These are phyloP conservation scores for Leonotis leonurus DNA, from an alignment of 257 asterid species.

Conservation along the genomic window DNA sequence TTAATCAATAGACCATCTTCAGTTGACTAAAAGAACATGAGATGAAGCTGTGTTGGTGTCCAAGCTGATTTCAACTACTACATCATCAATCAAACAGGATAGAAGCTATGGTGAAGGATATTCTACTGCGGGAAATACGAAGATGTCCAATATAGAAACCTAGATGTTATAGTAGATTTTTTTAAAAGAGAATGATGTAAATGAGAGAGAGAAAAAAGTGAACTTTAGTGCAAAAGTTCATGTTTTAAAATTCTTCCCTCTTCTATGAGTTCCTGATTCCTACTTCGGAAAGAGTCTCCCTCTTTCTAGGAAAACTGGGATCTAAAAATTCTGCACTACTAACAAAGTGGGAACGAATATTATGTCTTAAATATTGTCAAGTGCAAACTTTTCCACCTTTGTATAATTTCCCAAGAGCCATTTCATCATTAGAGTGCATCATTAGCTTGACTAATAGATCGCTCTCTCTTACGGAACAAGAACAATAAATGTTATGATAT, in stretches of 20 bases:
- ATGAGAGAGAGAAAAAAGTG: neutral
- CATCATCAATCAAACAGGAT: neutral
- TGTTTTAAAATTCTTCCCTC: neutral
- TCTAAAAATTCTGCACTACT: neutral
- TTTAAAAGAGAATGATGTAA: neutral
- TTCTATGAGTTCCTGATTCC: neutral
- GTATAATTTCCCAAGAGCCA: neutral
- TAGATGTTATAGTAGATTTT: neutral
- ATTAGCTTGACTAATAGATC: conserved; percentile 3
- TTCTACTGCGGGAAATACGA: neutral
- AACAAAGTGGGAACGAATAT: neutral
- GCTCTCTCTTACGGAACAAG: neutral
- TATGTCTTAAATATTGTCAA: neutral
- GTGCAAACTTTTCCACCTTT: neutral
- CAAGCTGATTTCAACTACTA: neutral
- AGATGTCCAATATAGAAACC: neutral
- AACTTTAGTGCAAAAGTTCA: neutral
- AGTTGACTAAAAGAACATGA: neutral
- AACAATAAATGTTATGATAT: neutral
- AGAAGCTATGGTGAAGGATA: neutral
- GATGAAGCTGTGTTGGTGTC: conserved; percentile 6
- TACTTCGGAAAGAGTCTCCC: neutral
- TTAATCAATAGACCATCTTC: neutral
- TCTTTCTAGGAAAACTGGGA: neutral
- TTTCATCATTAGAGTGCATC: neutral